These are phyloP conservation scores for Fusarium circinatum DNA, from an alignment of 2,329 filamentous ascomycete genomes.

Conservation along the genomic window DNA sequence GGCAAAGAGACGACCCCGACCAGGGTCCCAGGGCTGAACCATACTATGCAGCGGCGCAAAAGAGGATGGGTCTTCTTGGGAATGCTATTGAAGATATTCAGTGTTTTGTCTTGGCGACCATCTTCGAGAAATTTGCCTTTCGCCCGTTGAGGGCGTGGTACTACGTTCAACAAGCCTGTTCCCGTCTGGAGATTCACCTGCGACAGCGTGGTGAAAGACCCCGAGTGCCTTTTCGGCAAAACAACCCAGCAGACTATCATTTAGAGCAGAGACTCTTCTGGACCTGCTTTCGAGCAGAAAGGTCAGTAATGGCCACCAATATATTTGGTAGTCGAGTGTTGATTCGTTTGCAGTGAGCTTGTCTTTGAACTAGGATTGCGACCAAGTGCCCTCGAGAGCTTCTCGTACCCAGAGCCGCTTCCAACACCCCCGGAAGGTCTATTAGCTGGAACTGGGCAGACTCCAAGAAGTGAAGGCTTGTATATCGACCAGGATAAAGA, in stretches of 20 bases:
- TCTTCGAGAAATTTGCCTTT: conserved; percentile 38
- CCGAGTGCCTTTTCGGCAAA: background rate
- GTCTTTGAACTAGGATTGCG: conserved; percentile 10
- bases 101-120: conserved; percentile 37
- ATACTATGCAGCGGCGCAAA: conserved; percentile 38
- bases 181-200: conserved; percentile 12
- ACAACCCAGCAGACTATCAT: conserved; percentile 7
- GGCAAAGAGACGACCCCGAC: background rate
- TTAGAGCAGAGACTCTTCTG: conserved; percentile 38
- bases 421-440: conserved; percentile 21
- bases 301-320: conserved; percentile 1
- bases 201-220: background rate
- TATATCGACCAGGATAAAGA: background rate
- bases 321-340: background rate
- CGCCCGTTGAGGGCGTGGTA: conserved; percentile 38
- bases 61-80: conserved; percentile 36
- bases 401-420: conserved; percentile 35
- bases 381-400: conserved; percentile 23
- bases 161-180: conserved; percentile 35
- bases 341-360: background rate
- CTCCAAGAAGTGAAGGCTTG: background rate
- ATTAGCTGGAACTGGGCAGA: background rate
- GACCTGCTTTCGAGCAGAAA: conserved; percentile 39
- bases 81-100: conserved; percentile 40
- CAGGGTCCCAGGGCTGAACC: conserved; percentile 17